phyloP scores from a whole-genome alignment of 305 asterid genomes.

The Fraxinus sp. region DNA sequence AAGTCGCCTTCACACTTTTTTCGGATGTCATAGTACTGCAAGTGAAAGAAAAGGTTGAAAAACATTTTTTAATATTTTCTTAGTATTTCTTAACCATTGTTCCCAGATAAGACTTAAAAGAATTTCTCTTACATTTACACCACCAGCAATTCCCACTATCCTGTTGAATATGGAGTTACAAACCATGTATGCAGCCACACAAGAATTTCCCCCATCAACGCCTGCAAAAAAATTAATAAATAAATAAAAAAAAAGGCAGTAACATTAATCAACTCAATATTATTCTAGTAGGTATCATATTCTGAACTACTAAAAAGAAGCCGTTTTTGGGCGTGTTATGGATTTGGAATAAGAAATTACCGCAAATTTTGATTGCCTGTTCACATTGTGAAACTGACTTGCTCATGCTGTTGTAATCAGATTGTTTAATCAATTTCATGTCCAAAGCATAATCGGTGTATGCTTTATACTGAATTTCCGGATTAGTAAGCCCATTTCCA shows the following conservation, averaged over 20 bases:
- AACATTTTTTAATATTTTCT: not conserved
- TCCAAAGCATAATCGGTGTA: constrained; percentile 40
- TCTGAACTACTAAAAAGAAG: not conserved
- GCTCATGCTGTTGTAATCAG: constrained; percentile 28
- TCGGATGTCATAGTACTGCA: constrained; percentile 43
- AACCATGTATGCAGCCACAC: constrained; percentile 28
- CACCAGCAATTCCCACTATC: constrained; percentile 22
- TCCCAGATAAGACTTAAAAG: not conserved
- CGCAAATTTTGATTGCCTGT: constrained; percentile 32
- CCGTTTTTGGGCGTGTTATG: not conserved
- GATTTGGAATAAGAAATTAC: constrained; percentile 21
- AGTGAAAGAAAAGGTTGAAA: not conserved
- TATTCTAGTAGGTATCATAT: not conserved
- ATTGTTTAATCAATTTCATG: constrained; percentile 29
- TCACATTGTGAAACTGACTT: constrained; percentile 26
- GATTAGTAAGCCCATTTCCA: constrained; percentile 44
- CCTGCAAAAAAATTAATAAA: constrained; percentile 18
- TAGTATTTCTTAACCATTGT: not conserved
- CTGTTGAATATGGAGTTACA: constrained; percentile 31
- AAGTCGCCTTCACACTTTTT: constrained; percentile 36
- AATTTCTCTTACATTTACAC: constrained; percentile 34
- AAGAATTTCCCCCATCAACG: constrained; percentile 24
- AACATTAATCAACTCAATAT: not conserved
- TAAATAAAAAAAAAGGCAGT: not conserved
- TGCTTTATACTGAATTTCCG: constrained; percentile 40